These are phyloP conservation scores for Yarrowia porcina DNA, from an alignment of 805 yeast species.

Conservation along the genomic window DNA sequence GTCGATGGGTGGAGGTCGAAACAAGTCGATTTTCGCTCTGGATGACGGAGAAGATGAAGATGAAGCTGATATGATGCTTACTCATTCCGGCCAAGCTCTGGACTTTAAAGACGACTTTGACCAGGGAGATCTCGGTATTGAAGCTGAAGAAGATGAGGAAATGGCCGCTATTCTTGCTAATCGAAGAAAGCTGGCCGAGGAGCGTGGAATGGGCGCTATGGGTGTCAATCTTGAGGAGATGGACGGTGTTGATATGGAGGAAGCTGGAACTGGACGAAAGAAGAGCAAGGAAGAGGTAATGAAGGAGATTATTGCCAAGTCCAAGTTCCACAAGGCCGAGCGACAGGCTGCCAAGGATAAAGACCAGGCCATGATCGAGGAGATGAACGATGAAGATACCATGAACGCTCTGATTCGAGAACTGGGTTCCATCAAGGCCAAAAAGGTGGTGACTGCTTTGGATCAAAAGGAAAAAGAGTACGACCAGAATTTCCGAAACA, in stretches of 20 bases:
- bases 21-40: conserved; percentile 61
- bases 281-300: conserved; percentile 44
- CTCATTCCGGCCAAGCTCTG: conserved; percentile 75
- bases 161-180: conserved; percentile 26
- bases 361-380: conserved; percentile 39
- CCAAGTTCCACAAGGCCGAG: conserved; percentile 43
- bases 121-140: conserved; percentile 46
- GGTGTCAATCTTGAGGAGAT: conserved; percentile 42
- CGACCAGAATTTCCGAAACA: conserved; percentile 40
- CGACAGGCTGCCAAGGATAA: conserved; percentile 42
- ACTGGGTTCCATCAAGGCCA: conserved; percentile 29
- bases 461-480: conserved; percentile 35
- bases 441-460: conserved; percentile 1
- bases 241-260: conserved; percentile 38
- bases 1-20: conserved; percentile 39
- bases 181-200: conserved; percentile 16
- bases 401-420: conserved; percentile 38
- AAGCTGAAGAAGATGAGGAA: conserved; percentile 41
- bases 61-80: conserved; percentile 48
- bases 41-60: conserved; percentile 60
- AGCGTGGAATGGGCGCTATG: conserved; percentile 21
- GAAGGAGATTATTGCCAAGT: conserved; percentile 46
- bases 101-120: conserved; percentile 56
- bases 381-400: conserved; percentile 39
- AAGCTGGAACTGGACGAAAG: conserved; percentile 33